A percentile compares a stretch with the other conserved stretches of the same genome.
These are phyloP conservation scores for Daldinia eschscholtzii DNA, from an alignment of 2,329 filamentous ascomycete species.

Conservation along the genomic window DNA sequence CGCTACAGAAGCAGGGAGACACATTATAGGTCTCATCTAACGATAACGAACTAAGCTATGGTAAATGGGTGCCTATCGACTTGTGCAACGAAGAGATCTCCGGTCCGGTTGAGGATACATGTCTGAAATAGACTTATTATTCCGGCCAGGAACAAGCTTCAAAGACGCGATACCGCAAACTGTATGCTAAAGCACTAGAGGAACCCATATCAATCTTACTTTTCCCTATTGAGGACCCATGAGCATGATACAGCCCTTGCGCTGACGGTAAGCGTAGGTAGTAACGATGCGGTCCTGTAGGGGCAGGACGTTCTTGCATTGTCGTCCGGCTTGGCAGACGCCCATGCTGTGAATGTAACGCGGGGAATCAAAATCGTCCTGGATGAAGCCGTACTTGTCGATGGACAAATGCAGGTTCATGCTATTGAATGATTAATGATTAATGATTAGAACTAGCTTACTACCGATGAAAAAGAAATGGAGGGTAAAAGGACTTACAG, in stretches of 20 bases:
- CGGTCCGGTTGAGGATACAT: neutral
- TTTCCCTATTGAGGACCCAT: neutral
- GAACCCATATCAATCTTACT: neutral
- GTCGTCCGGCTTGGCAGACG: neutral
- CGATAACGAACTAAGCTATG: neutral
- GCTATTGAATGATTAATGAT: no score
- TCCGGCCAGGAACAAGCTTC: neutral
- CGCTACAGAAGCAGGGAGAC: neutral
- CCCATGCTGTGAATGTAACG: neutral
- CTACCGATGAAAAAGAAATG: no score
- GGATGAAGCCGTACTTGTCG: slow-evolving; percentile 4
- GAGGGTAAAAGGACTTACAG: neutral
- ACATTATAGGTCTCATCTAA: neutral
- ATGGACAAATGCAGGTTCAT: neutral
- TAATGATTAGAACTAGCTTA: no score
- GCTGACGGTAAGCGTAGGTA: neutral
- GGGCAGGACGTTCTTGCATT: neutral
- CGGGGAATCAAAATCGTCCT: neutral
- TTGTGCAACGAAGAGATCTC: neutral
- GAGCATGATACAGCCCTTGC: slow-evolving; percentile 1
- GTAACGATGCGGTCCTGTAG: neutral
- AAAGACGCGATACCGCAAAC: neutral
- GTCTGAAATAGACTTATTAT: neutral
- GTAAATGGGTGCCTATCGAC: neutral
- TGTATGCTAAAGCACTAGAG: neutral